Base-by-base conservation (phyloP, 768 basidiomycete genomes). In the Tricholoma hemisulphureum region DNA sequence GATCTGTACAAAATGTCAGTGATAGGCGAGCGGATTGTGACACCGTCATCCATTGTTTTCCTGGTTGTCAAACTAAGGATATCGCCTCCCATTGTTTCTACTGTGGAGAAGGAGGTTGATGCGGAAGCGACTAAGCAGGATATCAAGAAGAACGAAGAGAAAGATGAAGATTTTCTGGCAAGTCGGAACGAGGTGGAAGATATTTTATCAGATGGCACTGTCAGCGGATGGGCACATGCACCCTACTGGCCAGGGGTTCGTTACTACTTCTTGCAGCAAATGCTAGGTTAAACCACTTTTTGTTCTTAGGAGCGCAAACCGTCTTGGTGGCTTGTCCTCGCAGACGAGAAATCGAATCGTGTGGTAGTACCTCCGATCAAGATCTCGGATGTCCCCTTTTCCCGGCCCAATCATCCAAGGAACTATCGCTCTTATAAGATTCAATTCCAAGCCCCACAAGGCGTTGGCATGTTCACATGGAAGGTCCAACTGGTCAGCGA, bases 371-470 rank as follows among this genome's bases (percentile, higher is more conserved):
- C 93, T 14, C 95, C 95, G 0, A 73, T 88, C 67, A 88, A 86
- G 68, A 83, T 97, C 62, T 79, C 81, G 21, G 93, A 95, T 60
- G 82, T 97, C 13, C 94, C 94, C 0, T 80, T 84, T 39, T 75
- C 87, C 37, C 72, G 75, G 39, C 70, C 76, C 23, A 69, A 74
- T 37, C 72, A 73, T 29, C 77, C 79, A 13, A 76, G 81, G 46
- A 83, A 89, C 67, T 90, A 88, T 69, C 84, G 94, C 55, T 81
- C 86, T 16, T 95, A 93, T 80, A 93, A 92, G 73, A 75, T 97
- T 43, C 92, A 93, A 68, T 98, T 98, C 83, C 95, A 97, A 69
- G 95, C 93, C 3, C 97, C 97, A 6, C 89, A 87, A 21, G 84
- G 82, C 49, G 80, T 86, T 2, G 95, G 93, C 16, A 67, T 89